Base-by-base conservation (phyloP, 208 protist genomes). In the Crithidia fasciculata region DNA sequence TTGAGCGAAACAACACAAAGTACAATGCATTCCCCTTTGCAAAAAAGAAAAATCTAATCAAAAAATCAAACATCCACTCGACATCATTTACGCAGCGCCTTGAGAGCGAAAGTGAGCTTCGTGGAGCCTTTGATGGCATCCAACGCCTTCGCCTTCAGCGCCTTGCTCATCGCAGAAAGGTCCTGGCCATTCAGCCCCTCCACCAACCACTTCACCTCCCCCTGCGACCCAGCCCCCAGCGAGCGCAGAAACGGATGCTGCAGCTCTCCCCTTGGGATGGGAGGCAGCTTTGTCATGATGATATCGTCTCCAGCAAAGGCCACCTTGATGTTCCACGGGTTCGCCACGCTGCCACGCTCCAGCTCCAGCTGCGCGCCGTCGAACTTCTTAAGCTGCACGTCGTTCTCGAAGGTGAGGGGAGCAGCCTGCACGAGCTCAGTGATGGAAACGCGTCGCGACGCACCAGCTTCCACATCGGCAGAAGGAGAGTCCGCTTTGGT, bases 131-230 rank as follows among this genome's bases (percentile, higher is more conserved):
- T 90, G 12, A 91, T 80, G 18, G 74, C 45, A 19, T 87, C 75
- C 72, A 89, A 37, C 9, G 75, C 79, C 52, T 83, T 84, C 16
- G 74, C 57, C 76, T 83, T 74, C 8, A 68, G 53, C 16, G 58
- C 16, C 61, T 81, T 88, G 45, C 5, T 72, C 40, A 81, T 73
- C 10, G 68, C 45, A 12, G 68, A 79, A 40, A 89, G 64, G 62
- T 89, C 87, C 58, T 83, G 82, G 7, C 87, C 87, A 54, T 91
- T 91, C 37, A 91, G 77, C 10, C 57, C 64, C 19, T 91, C 87
- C 60, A 91, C 82, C 28, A 71, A 53, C 81, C 86, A 91, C 37
- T 72, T 79, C 41, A 88, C 78, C 15, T 77, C 45, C 5, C 87
- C 87, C 36, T 77, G 50, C 8, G 53, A 55, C 50, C 76, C 68